phyloP scores from a whole-genome alignment of 306 rosid species.

The Delonix regia region DNA sequence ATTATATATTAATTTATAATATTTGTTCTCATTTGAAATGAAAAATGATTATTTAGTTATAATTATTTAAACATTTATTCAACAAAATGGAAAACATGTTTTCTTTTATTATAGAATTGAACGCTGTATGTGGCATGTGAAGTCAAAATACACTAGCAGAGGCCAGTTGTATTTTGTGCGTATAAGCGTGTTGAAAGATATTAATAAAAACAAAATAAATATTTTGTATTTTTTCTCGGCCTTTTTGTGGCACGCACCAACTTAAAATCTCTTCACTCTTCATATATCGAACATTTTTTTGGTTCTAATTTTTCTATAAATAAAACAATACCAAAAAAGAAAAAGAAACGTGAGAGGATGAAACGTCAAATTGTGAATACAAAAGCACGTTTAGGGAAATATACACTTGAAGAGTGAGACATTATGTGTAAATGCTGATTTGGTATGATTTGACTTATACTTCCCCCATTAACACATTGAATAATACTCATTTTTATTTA shows the following conservation, averaged over 20 bases:
- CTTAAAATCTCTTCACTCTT: neutral
- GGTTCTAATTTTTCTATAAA: too few relatives aligned
- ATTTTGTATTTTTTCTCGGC: neutral
- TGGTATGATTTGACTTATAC: too few relatives aligned
- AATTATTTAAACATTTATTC: neutral
- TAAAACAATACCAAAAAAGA: neutral
- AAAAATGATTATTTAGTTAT: too few relatives aligned
- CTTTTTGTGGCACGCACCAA: neutral
- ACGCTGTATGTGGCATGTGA: conserved; percentile 29
- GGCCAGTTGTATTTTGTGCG: conserved; percentile 33
- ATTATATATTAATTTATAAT: too few relatives aligned
- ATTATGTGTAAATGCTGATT: too few relatives aligned
- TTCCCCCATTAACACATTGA: conserved; percentile 9
- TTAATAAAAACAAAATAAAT: conserved; percentile 19
- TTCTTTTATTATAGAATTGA: too few relatives aligned
- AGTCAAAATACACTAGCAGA: conserved; percentile 30
- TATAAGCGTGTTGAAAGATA: conserved; percentile 50
- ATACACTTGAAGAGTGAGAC: conserved; percentile 13
- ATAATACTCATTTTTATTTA: neutral
- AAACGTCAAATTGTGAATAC: conserved; percentile 17
- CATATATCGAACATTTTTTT: neutral
- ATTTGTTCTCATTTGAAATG: too few relatives aligned
- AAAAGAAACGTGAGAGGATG: neutral
- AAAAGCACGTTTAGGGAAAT: conserved; percentile 33
- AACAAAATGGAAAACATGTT: neutral